Evolutionary conservation across 257 asterid genomes (phyloP), one percentile per base, ranked within the genome.

Genomic region (Ilex asprella): DNA sequence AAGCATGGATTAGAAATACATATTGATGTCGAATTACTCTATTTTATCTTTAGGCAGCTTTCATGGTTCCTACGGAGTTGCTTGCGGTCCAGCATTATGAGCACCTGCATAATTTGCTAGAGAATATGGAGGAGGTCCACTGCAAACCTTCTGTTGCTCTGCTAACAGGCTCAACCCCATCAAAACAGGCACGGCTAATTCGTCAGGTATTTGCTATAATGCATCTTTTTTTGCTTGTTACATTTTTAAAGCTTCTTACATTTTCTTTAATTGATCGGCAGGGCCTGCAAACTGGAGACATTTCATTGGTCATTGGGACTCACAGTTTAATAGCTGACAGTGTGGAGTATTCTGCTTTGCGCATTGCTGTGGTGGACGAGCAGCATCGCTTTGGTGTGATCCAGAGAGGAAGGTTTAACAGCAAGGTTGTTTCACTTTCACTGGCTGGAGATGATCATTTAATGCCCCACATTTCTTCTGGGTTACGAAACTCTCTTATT

Each of bases 21-120:
- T 55, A 44, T 72, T 50, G 70, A 2, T 46, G 30, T 62, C 43
- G 46, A n/a, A 71, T 63, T 70, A 27, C 55, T 61, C 53, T 55
- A 29, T 56, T 53, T 58, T 62, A 71, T 61, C 66, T 73, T 49
- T 78, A 92, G 98, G 98, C 98, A 67, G 98, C 98, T 73, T 82
- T 92, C 73, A 92, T 92, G 98, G 98, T 89, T 70, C 98, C 98
- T 61, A 92, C 97, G 5, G 98, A 92, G 78, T 87, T 92, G 75
- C 94, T 88, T 67, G 98, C 97, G 63, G 67, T 79, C 70, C 98
- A 92, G 81, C 98, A 88, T 73, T 86, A 92, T 63, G 97, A 92
- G 59, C 78, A 84, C 65, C 85, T 88, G 80, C 79, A 76, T 58
- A 77, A 68, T 15, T 79, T 88, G 81, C 86, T 92, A 51, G 95